A percentile compares a stretch with the other conserved stretches of the same genome.
Evolutionary conservation across 2,329 filamentous ascomycete genomes (phyloP).

Genomic region (Ceratocystiopsis minuta): DNA sequence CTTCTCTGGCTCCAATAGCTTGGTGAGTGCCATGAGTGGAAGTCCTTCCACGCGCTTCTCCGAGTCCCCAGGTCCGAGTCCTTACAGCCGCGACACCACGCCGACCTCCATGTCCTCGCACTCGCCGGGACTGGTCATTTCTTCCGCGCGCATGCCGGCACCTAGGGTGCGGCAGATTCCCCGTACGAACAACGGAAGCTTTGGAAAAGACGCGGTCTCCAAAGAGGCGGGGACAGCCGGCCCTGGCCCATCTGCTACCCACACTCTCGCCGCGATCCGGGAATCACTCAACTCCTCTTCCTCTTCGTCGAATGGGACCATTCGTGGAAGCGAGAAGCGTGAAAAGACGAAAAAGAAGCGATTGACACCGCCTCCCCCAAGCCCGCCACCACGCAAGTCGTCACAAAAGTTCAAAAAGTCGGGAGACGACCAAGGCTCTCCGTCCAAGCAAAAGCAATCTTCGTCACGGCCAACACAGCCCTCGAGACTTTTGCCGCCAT

Average conservation of each 20-base stretch:
- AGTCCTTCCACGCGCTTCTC: constrained; percentile 63
- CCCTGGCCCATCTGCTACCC: constrained; percentile 30
- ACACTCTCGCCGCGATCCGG: constrained; percentile 45
- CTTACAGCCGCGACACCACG: constrained; percentile 61
- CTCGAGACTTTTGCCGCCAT: neutral
- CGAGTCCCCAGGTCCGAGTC: constrained; percentile 48
- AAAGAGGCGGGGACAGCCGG: constrained; percentile 25
- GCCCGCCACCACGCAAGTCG: constrained; percentile 42
- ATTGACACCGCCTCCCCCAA: constrained; percentile 33
- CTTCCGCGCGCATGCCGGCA: constrained; percentile 24
- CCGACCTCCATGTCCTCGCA: constrained; percentile 63
- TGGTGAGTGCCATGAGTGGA: constrained; percentile 41
- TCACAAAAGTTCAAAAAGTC: constrained; percentile 34
- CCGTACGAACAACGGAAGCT: constrained; percentile 25
- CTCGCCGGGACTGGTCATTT: constrained; percentile 41
- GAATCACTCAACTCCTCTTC: constrained; percentile 58
- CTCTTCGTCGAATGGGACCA: constrained; percentile 41
- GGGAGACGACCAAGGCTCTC: constrained; percentile 20
- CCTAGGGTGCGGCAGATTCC: constrained; percentile 30
- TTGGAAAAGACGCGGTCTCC: constrained; percentile 27
- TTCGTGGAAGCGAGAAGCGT: constrained; percentile 33
- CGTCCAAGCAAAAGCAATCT: constrained; percentile 16
- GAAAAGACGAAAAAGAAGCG: constrained; percentile 25
- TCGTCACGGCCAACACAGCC: too few relatives aligned
- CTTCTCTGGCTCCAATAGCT: constrained; percentile 39